These are phyloP conservation scores for Penicillium fimorum DNA, from an alignment of 495 filamentous ascomycete genomes.

Conservation along the genomic window DNA sequence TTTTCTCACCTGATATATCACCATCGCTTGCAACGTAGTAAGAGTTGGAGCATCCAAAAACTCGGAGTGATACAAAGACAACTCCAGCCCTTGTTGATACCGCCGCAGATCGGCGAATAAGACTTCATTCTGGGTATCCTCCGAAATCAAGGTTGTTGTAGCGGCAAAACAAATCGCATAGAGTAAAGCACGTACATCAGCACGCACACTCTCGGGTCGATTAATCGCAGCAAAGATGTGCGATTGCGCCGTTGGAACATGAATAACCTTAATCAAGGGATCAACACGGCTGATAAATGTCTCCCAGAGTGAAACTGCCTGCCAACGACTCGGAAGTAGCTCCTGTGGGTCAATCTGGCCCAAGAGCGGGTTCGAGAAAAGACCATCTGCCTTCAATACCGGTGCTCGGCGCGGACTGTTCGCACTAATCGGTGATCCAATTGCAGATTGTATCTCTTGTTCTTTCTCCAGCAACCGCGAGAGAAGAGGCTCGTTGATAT, in stretches of 20 bases:
- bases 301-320: constrained; percentile 35
- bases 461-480: constrained; percentile 32
- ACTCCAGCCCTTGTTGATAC: constrained; percentile 35
- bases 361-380: constrained; percentile 21
- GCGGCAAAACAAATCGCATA: constrained; percentile 47
- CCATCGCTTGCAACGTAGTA: constrained; percentile 35
- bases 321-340: constrained; percentile 25
- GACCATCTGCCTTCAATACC: constrained; percentile 18
- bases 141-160: constrained; percentile 31
- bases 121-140: constrained; percentile 29
- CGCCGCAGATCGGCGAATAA: constrained; percentile 28
- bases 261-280: constrained; percentile 43
- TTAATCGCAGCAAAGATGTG: constrained; percentile 39
- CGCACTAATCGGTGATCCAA: constrained; percentile 21
- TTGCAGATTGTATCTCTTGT: constrained; percentile 25
- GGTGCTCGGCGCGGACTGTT: constrained; percentile 12
- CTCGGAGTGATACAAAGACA: constrained; percentile 25
- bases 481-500: constrained; percentile 33
- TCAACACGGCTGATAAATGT: constrained; percentile 35
- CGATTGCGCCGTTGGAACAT: constrained; percentile 39
- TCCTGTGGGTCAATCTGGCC: constrained; percentile 18
- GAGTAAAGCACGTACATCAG: constrained; percentile 39
- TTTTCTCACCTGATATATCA: constrained; percentile 32
- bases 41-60: constrained; percentile 38
- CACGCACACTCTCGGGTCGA: constrained; percentile 29